Evolutionary conservation across 106 monocot species (phyloP).

Genomic region (Vanilla planifolia): DNA sequence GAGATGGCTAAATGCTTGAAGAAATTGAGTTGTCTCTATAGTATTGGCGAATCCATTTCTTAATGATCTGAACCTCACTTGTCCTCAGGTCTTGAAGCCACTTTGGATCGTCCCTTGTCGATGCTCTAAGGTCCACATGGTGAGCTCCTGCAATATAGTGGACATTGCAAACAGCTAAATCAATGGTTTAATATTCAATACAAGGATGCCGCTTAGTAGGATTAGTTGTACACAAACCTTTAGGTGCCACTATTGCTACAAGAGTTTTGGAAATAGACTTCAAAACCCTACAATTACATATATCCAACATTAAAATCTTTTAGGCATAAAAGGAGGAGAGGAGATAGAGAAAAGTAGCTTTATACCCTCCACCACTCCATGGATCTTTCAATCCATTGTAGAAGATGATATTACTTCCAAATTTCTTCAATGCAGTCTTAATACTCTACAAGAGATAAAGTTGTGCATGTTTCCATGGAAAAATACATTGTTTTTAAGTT

Average conservation of each 20-base stretch:
- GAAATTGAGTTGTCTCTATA: conserved; percentile 13
- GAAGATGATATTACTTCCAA: conserved; percentile 48
- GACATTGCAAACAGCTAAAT: background rate
- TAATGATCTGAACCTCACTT: conserved; percentile 28
- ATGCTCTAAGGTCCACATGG: conserved; percentile 40
- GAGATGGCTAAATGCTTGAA: too few species aligned
- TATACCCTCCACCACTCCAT: conserved; percentile 58
- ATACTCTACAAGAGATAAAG: conserved; percentile 13
- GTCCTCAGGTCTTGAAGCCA: conserved; percentile 34
- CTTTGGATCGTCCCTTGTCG: conserved; percentile 37
- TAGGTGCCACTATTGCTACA: conserved; percentile 20
- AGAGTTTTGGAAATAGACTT: conserved; percentile 22
- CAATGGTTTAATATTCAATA: background rate
- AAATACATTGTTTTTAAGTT: background rate
- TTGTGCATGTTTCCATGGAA: background rate
- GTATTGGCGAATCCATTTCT: conserved; percentile 25
- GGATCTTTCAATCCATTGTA: conserved; percentile 59
- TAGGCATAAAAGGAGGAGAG: background rate
- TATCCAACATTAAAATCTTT: background rate
- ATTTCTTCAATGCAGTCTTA: conserved; percentile 24
- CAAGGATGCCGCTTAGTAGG: background rate
- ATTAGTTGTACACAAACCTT: conserved; percentile 11
- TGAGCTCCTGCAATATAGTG: conserved; percentile 32
- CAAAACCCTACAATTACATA: conserved; percentile 15
- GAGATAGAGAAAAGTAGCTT: background rate